These are phyloP conservation scores for Juglanconis sp. DNA, from an alignment of 2,329 filamentous ascomycete genomes.

Conservation along the genomic window DNA sequence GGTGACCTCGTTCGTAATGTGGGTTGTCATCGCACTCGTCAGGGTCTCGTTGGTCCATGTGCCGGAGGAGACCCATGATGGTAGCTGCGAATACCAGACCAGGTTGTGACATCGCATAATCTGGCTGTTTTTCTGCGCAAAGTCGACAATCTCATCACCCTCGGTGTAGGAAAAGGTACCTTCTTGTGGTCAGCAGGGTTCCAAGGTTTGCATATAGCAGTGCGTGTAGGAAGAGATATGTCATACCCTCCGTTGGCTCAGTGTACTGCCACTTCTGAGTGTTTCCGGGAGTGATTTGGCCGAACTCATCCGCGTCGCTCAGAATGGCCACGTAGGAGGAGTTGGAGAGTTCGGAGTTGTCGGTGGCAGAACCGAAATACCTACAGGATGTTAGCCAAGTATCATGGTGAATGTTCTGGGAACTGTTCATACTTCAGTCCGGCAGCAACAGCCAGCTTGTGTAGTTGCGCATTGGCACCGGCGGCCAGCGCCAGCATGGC, in stretches of 20 bases:
- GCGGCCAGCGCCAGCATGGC: constrained; percentile 17
- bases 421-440: constrained; percentile 37
- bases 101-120: constrained; percentile 61
- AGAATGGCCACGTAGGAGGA: constrained; percentile 53
- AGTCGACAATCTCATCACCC: constrained; percentile 51
- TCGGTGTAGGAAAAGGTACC: constrained; percentile 53
- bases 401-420: too few relatives aligned
- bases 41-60: constrained; percentile 60
- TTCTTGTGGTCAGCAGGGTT: neutral
- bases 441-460: constrained; percentile 52
- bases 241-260: constrained; percentile 48
- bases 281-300: constrained; percentile 63
- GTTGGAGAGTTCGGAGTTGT: constrained; percentile 55
- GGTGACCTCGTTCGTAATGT: constrained; percentile 56
- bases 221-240: too few relatives aligned
- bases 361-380: constrained; percentile 65
- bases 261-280: constrained; percentile 62
- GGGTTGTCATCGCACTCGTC: constrained; percentile 49
- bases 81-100: constrained; percentile 51
- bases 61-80: constrained; percentile 40
- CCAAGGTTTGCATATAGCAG: too few relatives aligned
- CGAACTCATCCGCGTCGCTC: constrained; percentile 56
- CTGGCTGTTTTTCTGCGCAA: constrained; percentile 46
- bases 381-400: neutral
- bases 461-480: constrained; percentile 33